Evolutionary conservation across 2,329 filamentous ascomycete species (phyloP).

Genomic region (Colletotrichum sp.): DNA sequence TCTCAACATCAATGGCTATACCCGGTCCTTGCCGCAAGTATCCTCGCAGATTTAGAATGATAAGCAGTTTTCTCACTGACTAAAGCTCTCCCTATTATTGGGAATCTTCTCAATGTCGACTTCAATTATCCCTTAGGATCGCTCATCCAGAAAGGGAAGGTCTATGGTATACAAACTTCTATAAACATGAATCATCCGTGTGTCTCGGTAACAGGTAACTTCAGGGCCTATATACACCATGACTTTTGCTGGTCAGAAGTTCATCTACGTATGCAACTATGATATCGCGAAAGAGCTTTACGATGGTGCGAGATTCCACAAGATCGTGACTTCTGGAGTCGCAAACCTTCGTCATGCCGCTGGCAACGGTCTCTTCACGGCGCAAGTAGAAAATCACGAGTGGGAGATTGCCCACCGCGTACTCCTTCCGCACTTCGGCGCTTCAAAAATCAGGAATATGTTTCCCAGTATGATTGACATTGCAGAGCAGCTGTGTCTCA

Average conservation of each 20-base stretch:
- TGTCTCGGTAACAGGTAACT: background rate
- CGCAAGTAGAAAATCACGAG: background rate
- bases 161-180: background rate
- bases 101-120: background rate
- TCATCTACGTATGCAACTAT: background rate
- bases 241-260: background rate
- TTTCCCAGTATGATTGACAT: background rate
- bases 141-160: background rate
- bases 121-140: background rate
- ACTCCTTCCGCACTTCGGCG: background rate
- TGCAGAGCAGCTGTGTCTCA: background rate
- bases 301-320: background rate
- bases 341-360: background rate
- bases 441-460: background rate
- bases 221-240: background rate
- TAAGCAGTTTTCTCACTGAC: fast-evolving
- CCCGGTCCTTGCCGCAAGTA: background rate
- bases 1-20: background rate
- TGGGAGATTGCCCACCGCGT: background rate
- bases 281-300: background rate
- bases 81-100: background rate
- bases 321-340: background rate
- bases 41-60: background rate
- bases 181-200: background rate
- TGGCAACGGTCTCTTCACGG: background rate